Evolutionary conservation across 2,329 filamentous ascomycete species (phyloP).

Genomic region (Diaporthe sp.): DNA sequence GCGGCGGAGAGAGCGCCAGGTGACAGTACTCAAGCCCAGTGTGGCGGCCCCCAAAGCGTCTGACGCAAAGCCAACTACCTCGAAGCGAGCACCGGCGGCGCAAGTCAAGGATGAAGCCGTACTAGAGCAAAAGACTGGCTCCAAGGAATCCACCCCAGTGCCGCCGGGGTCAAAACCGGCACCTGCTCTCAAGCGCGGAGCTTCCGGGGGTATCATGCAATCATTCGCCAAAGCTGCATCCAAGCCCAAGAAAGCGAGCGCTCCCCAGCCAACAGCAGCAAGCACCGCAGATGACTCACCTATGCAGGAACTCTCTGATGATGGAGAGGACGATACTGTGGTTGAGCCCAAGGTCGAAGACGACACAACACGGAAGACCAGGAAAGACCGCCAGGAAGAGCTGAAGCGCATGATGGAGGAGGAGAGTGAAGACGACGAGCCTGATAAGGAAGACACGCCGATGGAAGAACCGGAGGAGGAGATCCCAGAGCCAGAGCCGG

Average conservation of each 20-base stretch:
- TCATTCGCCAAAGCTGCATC: conserved; percentile 76
- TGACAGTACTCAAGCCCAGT: conserved; percentile 41
- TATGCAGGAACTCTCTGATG: conserved; percentile 64
- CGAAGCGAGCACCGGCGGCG: conserved; percentile 37
- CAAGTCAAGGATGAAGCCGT: conserved; percentile 50
- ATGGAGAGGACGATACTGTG: conserved; percentile 64
- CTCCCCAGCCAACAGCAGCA: conserved; percentile 48
- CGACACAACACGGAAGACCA: conserved; percentile 51
- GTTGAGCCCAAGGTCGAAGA: conserved; percentile 49
- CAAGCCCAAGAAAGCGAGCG: conserved; percentile 60
- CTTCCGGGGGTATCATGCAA: conserved; percentile 75
- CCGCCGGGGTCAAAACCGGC: conserved; percentile 47
- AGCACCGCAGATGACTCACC: conserved; percentile 57
- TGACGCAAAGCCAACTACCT: conserved; percentile 46
- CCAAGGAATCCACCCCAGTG: conserved; percentile 48
- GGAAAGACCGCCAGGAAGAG: conserved; percentile 73
- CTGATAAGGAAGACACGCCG: conserved; percentile 37
- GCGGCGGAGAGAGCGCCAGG: conserved; percentile 58
- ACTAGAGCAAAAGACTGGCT: conserved; percentile 41
- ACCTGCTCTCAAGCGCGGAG: conserved; percentile 65
- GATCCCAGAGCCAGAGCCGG: conserved; percentile 50
- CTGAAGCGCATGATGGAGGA: conserved; percentile 63
- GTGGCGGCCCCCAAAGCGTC: conserved; percentile 42
- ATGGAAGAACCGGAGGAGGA: conserved; percentile 49
- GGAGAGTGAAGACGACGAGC: conserved; percentile 36